Evolutionary conservation across 31 red algal genomes (phyloP).

Genomic region (Endocladia muricata): DNA sequence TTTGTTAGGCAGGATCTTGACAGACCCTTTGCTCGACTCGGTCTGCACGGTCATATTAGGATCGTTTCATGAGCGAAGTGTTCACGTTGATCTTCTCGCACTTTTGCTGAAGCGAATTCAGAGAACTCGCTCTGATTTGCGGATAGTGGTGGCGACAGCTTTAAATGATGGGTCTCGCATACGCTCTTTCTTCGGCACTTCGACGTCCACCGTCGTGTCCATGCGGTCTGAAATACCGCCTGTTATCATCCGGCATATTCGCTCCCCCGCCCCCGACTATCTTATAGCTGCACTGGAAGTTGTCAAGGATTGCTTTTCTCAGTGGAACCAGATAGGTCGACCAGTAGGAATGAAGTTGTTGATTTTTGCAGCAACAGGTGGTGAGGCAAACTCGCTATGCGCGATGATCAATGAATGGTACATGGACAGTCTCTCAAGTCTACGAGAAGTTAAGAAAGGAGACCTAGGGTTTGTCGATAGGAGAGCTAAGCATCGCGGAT

Average conservation of each 20-base stretch:
- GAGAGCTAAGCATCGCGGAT: neutral
- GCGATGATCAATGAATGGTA: constrained; percentile 7
- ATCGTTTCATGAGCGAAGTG: constrained; percentile 6
- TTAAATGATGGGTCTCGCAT: neutral
- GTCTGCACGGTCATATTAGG: neutral
- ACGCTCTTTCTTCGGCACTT: neutral
- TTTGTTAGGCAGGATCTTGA: neutral
- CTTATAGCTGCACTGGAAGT: neutral
- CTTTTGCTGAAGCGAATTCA: constrained; percentile 1
- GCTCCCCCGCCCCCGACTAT: constrained; percentile 1
- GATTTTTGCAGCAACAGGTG: neutral
- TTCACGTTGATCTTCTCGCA: neutral
- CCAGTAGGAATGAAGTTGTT: neutral
- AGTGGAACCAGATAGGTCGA: neutral
- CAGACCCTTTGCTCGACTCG: constrained; percentile 1
- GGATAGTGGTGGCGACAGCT: neutral
- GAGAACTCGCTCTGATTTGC: neutral
- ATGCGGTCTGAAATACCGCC: neutral
- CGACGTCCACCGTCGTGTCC: neutral
- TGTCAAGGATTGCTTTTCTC: neutral
- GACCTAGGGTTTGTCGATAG: neutral
- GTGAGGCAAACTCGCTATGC: constrained; percentile 5
- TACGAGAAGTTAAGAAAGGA: neutral
- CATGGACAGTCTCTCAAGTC: neutral
- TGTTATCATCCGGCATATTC: neutral